A percentile compares a stretch with the other conserved stretches of the same genome.
phyloP scores from a whole-genome alignment of 371 early-diverging fungal species.

The Chytridium lagenaria region DNA sequence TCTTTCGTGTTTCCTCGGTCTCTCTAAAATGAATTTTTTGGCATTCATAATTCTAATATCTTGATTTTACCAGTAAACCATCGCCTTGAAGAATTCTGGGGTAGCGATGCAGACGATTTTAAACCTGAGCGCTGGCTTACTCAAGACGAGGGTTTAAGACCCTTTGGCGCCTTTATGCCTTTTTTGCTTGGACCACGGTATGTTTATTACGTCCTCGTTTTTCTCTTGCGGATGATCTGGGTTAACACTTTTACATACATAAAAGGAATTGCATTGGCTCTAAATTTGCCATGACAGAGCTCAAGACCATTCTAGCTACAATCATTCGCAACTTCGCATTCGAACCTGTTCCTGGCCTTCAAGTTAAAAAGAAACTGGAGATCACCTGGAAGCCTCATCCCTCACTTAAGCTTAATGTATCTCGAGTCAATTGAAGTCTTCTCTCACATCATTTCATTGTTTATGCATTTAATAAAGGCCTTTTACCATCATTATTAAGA shows the following conservation, averaged over 20 bases:
- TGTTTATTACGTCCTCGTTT: too few relatives aligned
- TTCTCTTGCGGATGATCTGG: slow-evolving; percentile 45
- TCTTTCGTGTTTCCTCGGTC: too few relatives aligned
- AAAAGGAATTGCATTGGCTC: slow-evolving; percentile 27
- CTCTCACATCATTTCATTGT: background rate
- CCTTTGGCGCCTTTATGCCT: slow-evolving; percentile 58
- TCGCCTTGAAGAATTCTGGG: slow-evolving; percentile 64
- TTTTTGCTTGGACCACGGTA: slow-evolving; percentile 65
- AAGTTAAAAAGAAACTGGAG: slow-evolving; percentile 40
- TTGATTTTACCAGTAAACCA: too few relatives aligned
- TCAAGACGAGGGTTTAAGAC: slow-evolving; percentile 11
- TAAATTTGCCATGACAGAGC: slow-evolving; percentile 52
- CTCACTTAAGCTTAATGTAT: slow-evolving; percentile 41
- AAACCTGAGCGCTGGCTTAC: slow-evolving; percentile 66
- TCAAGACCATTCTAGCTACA: slow-evolving; percentile 50
- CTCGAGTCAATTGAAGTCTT: slow-evolving; percentile 15
- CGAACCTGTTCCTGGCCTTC: slow-evolving; percentile 37
- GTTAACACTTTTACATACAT: background rate
- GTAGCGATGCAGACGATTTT: slow-evolving; percentile 67
- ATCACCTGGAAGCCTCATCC: slow-evolving; percentile 50
- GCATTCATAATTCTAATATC: too few relatives aligned
- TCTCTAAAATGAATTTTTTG: too few relatives aligned
- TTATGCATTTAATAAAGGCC: too few relatives aligned
- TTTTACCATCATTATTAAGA: too few relatives aligned
- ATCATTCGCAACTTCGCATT: slow-evolving; percentile 47